These are phyloP conservation scores for Irpex rosettiformis DNA, from an alignment of 1,284 basidiomycete species.

Conservation along the genomic window DNA sequence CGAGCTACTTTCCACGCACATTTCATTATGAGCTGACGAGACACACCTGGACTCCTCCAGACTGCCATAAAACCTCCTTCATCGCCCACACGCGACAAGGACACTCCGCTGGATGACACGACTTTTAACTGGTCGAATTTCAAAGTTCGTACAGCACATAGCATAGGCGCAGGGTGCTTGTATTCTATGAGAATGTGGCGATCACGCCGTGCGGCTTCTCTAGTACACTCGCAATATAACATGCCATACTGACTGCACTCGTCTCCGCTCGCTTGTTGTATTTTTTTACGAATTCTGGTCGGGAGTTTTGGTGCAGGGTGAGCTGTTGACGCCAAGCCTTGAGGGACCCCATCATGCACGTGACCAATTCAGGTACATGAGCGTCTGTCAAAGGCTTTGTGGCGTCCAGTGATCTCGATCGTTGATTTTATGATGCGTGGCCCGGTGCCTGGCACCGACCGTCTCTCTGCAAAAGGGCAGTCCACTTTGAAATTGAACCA, in stretches of 20 bases:
- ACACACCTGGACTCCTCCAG: not conserved
- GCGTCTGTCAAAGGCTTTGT: constrained; percentile 1
- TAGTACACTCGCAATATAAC: not conserved
- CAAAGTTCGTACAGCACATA: not conserved
- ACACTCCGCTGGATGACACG: not conserved
- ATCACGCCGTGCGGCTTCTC: not conserved
- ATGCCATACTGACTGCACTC: not conserved
- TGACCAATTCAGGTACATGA: not conserved
- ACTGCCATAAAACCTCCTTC: not conserved
- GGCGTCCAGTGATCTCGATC: not conserved
- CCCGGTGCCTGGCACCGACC: not conserved
- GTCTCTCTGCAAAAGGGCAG: too few species aligned
- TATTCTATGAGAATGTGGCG: constrained; percentile 3
- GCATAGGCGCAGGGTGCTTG: not conserved
- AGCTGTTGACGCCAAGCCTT: too few species aligned
- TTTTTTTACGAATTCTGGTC: not conserved
- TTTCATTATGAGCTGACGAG: not conserved
- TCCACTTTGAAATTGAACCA: not conserved
- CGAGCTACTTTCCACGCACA: not conserved
- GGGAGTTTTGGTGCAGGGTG: not conserved
- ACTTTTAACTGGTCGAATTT: not conserved
- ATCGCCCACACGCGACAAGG: not conserved
- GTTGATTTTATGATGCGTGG: not conserved
- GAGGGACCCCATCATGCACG: not conserved
- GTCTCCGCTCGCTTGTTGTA: not conserved